Percentiles rank a stretch among this genome's conserved stretches.
These are phyloP conservation scores for Tulasnella sp. DNA, from an alignment of 768 basidiomycete species.

Conservation along the genomic window DNA sequence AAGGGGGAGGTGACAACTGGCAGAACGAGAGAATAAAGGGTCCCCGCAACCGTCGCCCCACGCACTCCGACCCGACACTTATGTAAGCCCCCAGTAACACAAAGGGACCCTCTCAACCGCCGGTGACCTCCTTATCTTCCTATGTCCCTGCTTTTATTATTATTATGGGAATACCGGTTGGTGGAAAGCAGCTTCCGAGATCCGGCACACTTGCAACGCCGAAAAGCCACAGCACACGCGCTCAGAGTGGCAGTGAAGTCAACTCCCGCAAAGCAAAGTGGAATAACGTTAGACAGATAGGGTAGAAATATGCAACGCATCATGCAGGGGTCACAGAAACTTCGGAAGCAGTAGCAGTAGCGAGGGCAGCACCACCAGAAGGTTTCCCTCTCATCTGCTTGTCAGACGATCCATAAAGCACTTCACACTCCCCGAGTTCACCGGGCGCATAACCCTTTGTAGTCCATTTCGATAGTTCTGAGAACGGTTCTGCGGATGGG, in stretches of 20 bases:
- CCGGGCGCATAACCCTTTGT: conserved; percentile 1
- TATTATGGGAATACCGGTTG: background rate
- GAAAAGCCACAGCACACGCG: background rate
- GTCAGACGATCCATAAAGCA: conserved; percentile 19
- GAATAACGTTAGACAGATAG: conserved; percentile 8
- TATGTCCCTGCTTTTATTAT: background rate
- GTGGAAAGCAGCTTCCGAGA: background rate
- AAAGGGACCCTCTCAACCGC: background rate
- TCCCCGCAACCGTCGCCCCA: background rate
- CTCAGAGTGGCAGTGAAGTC: background rate
- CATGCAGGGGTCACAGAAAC: background rate
- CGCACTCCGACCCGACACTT: background rate
- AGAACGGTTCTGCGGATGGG: conserved; percentile 3
- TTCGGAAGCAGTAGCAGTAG: background rate
- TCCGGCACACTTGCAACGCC: background rate
- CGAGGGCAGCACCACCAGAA: background rate
- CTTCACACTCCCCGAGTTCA: conserved; percentile 24
- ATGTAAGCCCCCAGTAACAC: background rate
- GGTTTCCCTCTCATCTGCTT: conserved; percentile 12
- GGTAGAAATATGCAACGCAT: background rate
- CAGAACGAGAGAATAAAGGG: background rate
- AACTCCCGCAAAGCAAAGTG: conserved; percentile 7
- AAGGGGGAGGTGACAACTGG: background rate
- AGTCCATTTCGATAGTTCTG: background rate
- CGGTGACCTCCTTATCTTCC: background rate